Evolutionary conservation across 305 asterid genomes (phyloP).

Genomic region (Withania somnifera): DNA sequence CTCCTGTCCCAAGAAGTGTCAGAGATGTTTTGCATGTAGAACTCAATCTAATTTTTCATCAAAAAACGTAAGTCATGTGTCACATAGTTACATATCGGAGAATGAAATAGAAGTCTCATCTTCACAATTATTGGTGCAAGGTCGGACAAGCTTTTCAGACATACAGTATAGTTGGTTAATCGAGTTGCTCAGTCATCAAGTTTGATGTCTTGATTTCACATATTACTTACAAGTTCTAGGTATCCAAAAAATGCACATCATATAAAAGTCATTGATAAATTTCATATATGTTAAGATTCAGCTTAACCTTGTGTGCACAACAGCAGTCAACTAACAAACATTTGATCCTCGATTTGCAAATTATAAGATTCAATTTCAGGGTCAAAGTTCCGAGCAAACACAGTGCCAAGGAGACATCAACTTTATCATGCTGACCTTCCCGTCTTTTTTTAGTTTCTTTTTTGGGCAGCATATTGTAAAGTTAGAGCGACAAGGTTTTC

Average conservation of each 20-base stretch:
- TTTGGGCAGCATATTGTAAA: neutral
- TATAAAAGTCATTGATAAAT: neutral
- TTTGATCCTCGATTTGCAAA: neutral
- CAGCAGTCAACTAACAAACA: neutral
- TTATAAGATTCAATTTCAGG: neutral
- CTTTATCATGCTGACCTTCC: neutral
- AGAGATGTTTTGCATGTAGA: neutral
- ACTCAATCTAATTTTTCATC: neutral
- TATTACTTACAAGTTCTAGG: neutral
- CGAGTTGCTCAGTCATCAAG: neutral
- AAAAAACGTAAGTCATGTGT: neutral
- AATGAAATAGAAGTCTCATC: neutral
- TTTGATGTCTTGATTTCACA: neutral
- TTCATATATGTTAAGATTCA: neutral
- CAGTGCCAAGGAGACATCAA: neutral
- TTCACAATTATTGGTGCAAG: neutral
- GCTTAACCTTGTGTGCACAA: neutral
- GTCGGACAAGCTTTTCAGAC: neutral
- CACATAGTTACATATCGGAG: neutral
- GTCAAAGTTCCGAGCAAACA: neutral
- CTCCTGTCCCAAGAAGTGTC: neutral
- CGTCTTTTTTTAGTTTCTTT: neutral
- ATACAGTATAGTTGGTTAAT: neutral
- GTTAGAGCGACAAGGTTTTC: neutral
- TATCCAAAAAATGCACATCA: neutral